Percentiles rank a stretch among this genome's conserved stretches.
Conservation (phyloP, 352 stramenopile genomes). For the Globisporangium cystogenes region DNA sequence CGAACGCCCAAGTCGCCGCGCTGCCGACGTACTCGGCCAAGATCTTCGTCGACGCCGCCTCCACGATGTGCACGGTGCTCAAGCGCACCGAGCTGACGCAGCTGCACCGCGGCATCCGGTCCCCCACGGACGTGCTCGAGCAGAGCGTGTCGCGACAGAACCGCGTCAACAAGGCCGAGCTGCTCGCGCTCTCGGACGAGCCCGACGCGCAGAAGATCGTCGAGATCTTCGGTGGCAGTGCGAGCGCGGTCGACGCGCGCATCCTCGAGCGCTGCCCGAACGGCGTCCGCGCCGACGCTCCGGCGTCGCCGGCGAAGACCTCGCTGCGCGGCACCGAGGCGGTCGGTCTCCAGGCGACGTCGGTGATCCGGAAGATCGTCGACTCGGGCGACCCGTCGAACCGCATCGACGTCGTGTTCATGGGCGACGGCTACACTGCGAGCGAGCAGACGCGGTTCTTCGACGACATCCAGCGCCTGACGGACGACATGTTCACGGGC, state of each 20-base stretch:
- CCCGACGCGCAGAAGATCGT: conserved; percentile 8
- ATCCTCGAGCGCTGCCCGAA: conserved; percentile 1
- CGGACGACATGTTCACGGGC: conserved; percentile 30
- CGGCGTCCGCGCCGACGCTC: background rate
- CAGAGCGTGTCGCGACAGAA: conserved; percentile 13
- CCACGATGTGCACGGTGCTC: conserved; percentile 7
- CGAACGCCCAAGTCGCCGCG: background rate
- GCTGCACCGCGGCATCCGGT: conserved; percentile 13
- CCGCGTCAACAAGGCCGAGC: conserved; percentile 8
- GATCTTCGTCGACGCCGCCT: conserved; percentile 9
- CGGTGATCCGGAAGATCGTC: conserved; percentile 20
- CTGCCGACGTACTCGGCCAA: conserved; percentile 11
- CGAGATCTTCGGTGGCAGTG: conserved; percentile 14
- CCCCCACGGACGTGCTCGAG: conserved; percentile 7
- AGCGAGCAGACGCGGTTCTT: conserved; percentile 22
- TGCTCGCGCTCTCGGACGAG: conserved; percentile 6
- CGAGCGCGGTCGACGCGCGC: conserved; percentile 5
- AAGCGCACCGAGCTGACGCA: conserved; percentile 12
- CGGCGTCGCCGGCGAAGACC: background rate
- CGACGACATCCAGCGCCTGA: conserved; percentile 28
- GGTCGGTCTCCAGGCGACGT: background rate
- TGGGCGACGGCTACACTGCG: conserved; percentile 35
- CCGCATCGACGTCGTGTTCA: conserved; percentile 41
- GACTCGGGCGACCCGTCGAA: conserved; percentile 28
- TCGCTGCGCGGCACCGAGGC: background rate